Evolutionary conservation across 2,329 filamentous ascomycete genomes (phyloP).

Genomic region (Exophiala bonariae): DNA sequence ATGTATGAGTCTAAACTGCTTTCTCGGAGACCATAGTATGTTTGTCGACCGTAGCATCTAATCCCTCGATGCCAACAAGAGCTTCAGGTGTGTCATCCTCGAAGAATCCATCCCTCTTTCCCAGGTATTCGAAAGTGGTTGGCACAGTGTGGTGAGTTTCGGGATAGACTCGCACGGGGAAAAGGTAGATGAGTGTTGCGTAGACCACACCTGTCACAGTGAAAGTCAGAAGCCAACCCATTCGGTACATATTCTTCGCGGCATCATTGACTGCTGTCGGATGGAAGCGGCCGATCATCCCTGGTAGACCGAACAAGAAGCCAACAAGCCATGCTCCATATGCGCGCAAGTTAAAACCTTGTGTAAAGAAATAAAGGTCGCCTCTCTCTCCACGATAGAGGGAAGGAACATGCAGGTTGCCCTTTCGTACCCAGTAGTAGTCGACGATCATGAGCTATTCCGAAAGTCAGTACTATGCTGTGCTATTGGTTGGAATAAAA

Average conservation of each 20-base stretch:
- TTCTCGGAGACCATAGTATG: background rate
- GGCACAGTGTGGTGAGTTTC: background rate
- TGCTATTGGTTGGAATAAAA: background rate
- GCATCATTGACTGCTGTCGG: conserved; percentile 2
- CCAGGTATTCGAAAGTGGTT: conserved; percentile 2
- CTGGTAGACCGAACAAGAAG: conserved; percentile 2
- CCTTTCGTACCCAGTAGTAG: conserved; percentile 38
- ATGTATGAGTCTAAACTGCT: too few relatives aligned
- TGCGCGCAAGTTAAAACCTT: conserved; percentile 6
- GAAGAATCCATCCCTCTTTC: conserved; percentile 3
- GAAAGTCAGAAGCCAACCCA: conserved; percentile 3
- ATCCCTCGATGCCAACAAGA: conserved; percentile 3
- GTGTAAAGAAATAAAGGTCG: conserved; percentile 1
- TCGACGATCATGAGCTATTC: conserved; percentile 38
- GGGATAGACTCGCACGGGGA: conserved; percentile 2
- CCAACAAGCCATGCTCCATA: conserved; percentile 1
- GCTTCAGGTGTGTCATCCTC: background rate
- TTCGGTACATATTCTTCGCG: conserved; percentile 3
- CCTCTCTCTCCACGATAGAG: conserved; percentile 31
- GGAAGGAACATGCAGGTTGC: conserved; percentile 42
- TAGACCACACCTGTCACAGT: conserved; percentile 1
- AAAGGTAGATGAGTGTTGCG: background rate
- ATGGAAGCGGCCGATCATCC: background rate
- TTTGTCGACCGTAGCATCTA: background rate
- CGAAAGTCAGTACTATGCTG: background rate